Percentiles rank a stretch among this genome's conserved stretches.
Evolutionary conservation across 2,329 filamentous ascomycete species (phyloP).

Genomic region (Penicillium sp.): DNA sequence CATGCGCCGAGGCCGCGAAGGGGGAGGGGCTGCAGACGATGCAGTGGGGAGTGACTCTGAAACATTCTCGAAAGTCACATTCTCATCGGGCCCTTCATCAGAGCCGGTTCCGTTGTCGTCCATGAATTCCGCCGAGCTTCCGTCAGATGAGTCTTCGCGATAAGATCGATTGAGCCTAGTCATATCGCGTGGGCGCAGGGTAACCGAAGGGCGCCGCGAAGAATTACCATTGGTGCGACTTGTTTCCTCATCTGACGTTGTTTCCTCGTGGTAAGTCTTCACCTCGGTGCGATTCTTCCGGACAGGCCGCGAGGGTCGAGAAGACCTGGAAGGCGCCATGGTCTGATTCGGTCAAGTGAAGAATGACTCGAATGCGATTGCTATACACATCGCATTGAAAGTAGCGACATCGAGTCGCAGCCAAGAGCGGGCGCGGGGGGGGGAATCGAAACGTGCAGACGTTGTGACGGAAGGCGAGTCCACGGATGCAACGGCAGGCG

Average conservation of each 20-base stretch:
- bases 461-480: background rate
- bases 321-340: slow-evolving; percentile 30
- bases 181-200: slow-evolving; percentile 30
- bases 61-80: no score
- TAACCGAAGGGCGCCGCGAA: slow-evolving; percentile 20
- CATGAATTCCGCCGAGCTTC: slow-evolving; percentile 14
- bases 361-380: background rate
- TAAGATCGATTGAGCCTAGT: slow-evolving; percentile 27
- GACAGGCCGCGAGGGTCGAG: slow-evolving; percentile 35
- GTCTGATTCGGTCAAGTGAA: background rate
- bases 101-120: slow-evolving; percentile 11
- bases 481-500: slow-evolving; percentile 11
- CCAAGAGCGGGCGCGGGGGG: background rate
- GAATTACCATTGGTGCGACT: slow-evolving; percentile 10
- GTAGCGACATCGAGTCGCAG: background rate
- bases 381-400: background rate
- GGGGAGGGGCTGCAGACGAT: slow-evolving; percentile 4
- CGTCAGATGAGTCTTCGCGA: slow-evolving; percentile 34
- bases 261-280: slow-evolving; percentile 37
- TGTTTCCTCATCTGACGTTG: slow-evolving; percentile 28
- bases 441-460: background rate
- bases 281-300: slow-evolving; percentile 34
- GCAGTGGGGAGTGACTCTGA: no score
- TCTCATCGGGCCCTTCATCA: no score
- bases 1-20: slow-evolving; percentile 11